phyloP scores from a whole-genome alignment of 176 grass and related monocot species.

The Tillandsia fasciculata region DNA sequence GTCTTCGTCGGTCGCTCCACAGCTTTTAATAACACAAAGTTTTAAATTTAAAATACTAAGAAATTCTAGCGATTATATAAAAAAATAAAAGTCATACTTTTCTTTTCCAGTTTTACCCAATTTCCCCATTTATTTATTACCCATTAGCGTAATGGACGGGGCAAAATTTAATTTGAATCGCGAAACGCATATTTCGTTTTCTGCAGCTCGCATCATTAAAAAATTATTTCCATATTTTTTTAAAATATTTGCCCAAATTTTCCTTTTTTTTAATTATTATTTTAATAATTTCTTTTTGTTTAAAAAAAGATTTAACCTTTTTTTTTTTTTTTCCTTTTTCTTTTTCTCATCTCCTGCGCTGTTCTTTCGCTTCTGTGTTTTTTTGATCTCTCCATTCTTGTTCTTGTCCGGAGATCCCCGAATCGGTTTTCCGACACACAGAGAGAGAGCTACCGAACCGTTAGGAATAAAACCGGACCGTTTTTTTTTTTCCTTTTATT shows the following conservation, averaged over 20 bases:
- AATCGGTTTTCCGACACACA: background rate
- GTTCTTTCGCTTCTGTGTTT: background rate
- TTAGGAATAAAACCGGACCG: background rate
- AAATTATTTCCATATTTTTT: background rate
- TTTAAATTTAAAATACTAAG: background rate
- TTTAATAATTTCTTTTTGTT: background rate
- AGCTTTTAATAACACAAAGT: background rate
- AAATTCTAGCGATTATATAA: background rate
- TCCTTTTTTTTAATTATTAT: background rate
- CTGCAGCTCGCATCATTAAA: background rate
- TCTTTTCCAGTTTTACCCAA: background rate
- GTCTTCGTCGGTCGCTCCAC: background rate
- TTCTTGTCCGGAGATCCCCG: background rate
- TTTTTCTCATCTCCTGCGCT: background rate
- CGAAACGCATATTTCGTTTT: background rate
- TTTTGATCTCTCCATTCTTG: background rate
- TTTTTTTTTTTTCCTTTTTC: background rate
- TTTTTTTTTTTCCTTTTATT: background rate
- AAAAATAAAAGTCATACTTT: background rate
- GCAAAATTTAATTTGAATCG: background rate
- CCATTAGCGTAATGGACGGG: slow-evolving; percentile 1
- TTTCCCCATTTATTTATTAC: background rate
- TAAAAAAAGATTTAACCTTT: background rate
- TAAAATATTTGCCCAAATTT: background rate
- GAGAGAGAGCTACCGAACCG: background rate